Evolutionary conservation across 176 grass and related monocot genomes (phyloP).

Genomic region (Avena sativa): DNA sequence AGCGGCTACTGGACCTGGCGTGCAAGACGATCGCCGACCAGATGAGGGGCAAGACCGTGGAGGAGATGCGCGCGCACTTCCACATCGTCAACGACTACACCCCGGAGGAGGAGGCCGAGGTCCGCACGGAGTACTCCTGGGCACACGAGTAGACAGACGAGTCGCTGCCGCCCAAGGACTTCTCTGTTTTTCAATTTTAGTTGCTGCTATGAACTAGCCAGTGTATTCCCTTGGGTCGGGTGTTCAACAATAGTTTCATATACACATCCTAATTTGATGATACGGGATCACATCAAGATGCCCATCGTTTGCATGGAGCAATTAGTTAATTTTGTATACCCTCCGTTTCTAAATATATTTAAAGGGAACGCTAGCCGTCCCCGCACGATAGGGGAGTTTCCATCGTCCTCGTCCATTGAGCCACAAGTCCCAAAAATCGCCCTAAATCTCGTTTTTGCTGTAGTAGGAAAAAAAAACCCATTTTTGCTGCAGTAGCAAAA

Average conservation of each 20-base stretch:
- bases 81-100: neutral
- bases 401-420: too few relatives aligned
- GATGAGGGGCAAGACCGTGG: neutral
- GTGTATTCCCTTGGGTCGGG: neutral
- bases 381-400: too few relatives aligned
- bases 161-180: neutral
- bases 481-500: too few relatives aligned
- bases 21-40: neutral
- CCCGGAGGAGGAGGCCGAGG: neutral
- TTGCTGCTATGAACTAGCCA: neutral
- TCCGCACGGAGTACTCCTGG: neutral
- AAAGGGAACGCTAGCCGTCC: too few relatives aligned
- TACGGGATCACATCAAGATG: neutral
- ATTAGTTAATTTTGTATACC: too few relatives aligned
- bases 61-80: conserved; percentile 30
- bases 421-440: too few relatives aligned
- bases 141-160: neutral
- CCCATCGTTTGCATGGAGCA: too few relatives aligned
- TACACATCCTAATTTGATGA: neutral
- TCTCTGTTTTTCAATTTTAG: neutral
- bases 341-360: too few relatives aligned
- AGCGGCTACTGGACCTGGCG: conserved; percentile 5
- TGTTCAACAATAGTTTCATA: neutral
- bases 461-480: too few relatives aligned
- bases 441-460: too few relatives aligned